phyloP scores from a whole-genome alignment of 2,329 filamentous ascomycete genomes.

The Triangularia verruculosa region DNA sequence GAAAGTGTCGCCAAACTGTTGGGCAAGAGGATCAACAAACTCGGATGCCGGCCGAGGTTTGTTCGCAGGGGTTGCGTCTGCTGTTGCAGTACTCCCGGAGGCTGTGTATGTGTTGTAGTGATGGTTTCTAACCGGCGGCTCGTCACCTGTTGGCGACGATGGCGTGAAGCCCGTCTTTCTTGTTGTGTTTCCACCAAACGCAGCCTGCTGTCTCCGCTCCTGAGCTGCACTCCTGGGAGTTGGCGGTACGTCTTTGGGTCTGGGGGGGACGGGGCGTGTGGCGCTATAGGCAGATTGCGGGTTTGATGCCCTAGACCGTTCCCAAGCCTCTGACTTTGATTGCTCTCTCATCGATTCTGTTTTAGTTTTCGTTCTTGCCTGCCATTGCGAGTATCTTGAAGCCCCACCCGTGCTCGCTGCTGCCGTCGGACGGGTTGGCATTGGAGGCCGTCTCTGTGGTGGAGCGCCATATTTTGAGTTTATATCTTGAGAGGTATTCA shows the following conservation, averaged over 20 bases:
- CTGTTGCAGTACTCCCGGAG: constrained; percentile 24
- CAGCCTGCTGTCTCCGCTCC: constrained; percentile 51
- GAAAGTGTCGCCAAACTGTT: constrained; percentile 42
- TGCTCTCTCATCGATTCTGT: constrained; percentile 16
- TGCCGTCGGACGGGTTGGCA: constrained; percentile 24
- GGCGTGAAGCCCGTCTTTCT: constrained; percentile 50
- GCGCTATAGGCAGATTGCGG: constrained; percentile 18
- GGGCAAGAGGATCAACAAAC: constrained; percentile 42
- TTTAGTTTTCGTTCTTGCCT: constrained; percentile 16
- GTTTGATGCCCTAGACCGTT: constrained; percentile 24
- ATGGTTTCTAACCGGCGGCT: constrained; percentile 50
- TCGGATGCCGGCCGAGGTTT: constrained; percentile 16
- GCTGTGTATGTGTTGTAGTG: constrained; percentile 41
- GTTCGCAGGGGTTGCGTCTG: constrained; percentile 16
- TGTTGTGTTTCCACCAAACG: constrained; percentile 44
- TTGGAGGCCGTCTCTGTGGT: constrained; percentile 28
- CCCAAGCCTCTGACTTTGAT: constrained; percentile 25
- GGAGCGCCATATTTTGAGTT: constrained; percentile 47
- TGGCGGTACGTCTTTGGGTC: constrained; percentile 31
- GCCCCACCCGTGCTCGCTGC: constrained; percentile 25
- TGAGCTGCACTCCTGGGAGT: constrained; percentile 52
- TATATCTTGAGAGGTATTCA: constrained; percentile 41
- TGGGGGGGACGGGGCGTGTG: constrained; percentile 8
- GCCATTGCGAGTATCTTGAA: constrained; percentile 27
- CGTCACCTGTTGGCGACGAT: constrained; percentile 50